Evolutionary conservation across 345 rosid genomes (phyloP), one percentile per base, ranked within the genome.

Genomic region (Moringa oleifera): DNA sequence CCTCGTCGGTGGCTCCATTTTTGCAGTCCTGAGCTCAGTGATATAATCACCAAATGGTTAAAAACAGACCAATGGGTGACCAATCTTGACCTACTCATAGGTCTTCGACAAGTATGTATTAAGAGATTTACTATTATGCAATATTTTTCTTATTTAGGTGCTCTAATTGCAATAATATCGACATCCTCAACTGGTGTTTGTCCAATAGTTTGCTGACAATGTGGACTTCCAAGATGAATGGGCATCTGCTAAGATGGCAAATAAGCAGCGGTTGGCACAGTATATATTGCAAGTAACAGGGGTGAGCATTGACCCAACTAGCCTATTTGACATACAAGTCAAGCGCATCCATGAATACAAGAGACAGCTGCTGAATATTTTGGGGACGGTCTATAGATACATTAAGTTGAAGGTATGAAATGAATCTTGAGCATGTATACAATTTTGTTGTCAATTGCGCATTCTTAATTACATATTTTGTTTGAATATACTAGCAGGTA

Each of bases 261-360:
- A 79, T 72, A 93, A 93, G 80, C 75, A 74, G 77, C 90, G 90
- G 25, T 75, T 93, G 82, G 91, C 92, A 51, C 72, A 69, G 63
- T 90, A 88, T 67, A 64, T 93, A 77, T 33, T 66, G 78, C 86
- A 66, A 61, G 96, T 86, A 62, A 93, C 92, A 18, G 96, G 97
- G 70, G 92, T 66, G 65, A 84, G 69, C 68, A 81, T 93, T 63
- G 94, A 93, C 70, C 80, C 94, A 56, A 82, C 74, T 68, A 90
- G 88, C 73, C 80, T 93, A 50, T 93, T 90, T 76, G 98, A 93
- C 79, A 93, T 93, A 68, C 97, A 90, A 82, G 90, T 93, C 67
- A 93, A 93, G 81, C 96, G 98, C 69, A 93, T 93, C 71, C 98
- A 93, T 71, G 98, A 93, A 64, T 93, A 93, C 77, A 93, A 93